Base-by-base conservation (phyloP, 1,284 basidiomycete genomes). In the Pholiota adiposa region DNA sequence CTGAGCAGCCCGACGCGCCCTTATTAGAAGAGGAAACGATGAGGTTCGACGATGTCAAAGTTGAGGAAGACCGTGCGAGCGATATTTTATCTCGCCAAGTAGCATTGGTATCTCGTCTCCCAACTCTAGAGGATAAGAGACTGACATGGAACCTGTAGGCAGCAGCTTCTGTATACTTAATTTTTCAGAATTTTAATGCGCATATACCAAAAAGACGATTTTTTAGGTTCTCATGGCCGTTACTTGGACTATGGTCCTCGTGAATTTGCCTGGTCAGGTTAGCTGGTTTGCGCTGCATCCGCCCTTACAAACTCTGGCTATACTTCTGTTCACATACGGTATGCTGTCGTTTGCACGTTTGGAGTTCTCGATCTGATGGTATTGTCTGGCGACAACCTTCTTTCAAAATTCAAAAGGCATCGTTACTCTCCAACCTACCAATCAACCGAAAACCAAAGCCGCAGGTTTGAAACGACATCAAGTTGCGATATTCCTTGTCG, bases 401-500 rank as follows among this genome's bases (percentile, higher is more conserved):
- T 12, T 38, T 40, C 25, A n/a, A 36, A 33, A n/a, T 36, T 8
- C n/a, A 34, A 25, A 64, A 90, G 89, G 86, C n/a, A 83, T 91
- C 51, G 62, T 89, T 62, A 89, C 87, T n/a, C 82, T 92, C 6
- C 90, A 92, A 67, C 88, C 89, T 0, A 90, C 90, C 1, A 82
- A 84, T 3, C 83, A 86, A 56, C 84, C 87, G 0, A 79, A 73
- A 64, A 85, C 85, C 29, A 92, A 91, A 71, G 79, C 81, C 1
- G 83, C 84, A 1, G 89, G 89, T 0, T 76, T 92, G 0, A 67
- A 73, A 8, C 80, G 88, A 36, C 90, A 92, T 68, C 87, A 92
- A 68, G 69, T 81, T 21, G 82, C 81, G 19, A 83, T 85, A 64
- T 70, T 87, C 11, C 69, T 73, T 11, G 41, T 82, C 18, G 90